phyloP scores from a whole-genome alignment of 1,284 basidiomycete genomes.

The Pterulicium gracile region DNA sequence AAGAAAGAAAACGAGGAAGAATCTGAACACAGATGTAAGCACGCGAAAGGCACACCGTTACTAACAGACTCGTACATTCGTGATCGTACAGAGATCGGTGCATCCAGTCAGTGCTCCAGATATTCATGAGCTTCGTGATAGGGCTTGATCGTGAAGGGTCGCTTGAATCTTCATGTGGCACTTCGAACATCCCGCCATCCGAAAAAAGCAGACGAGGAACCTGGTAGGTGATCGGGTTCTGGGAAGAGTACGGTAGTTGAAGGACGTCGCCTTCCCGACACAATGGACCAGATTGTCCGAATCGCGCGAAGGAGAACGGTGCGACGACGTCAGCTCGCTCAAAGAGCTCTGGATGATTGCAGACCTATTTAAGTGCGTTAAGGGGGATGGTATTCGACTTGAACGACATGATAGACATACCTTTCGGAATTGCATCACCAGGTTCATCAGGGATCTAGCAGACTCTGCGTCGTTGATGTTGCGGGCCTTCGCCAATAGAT shows the following conservation, averaged over 20 bases:
- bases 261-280: slow-evolving; percentile 82
- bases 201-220: slow-evolving; percentile 75
- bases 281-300: slow-evolving; percentile 74
- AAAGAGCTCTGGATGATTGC: slow-evolving; percentile 98
- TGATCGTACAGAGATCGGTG: slow-evolving; percentile 58
- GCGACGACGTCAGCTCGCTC: slow-evolving; percentile 94
- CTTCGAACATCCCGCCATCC: slow-evolving; percentile 66
- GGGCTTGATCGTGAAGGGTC: slow-evolving; percentile 51
- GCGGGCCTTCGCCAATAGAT: slow-evolving; percentile 88
- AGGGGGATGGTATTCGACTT: slow-evolving; percentile 1
- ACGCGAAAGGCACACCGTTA: no score
- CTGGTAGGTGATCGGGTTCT: slow-evolving; percentile 74
- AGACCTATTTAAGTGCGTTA: slow-evolving; percentile 46
- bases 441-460: slow-evolving; percentile 92
- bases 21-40: slow-evolving; percentile 15
- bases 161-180: slow-evolving; percentile 51
- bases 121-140: slow-evolving; percentile 72
- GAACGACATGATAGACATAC: slow-evolving; percentile 23
- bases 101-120: slow-evolving; percentile 85
- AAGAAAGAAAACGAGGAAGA: slow-evolving; percentile 68
- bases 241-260: slow-evolving; percentile 75
- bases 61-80: slow-evolving; percentile 33
- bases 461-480: slow-evolving; percentile 85
- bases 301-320: slow-evolving; percentile 83
- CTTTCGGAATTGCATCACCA: slow-evolving; percentile 99